Evolutionary conservation across 768 basidiomycete genomes (phyloP), one percentile per base, ranked within the genome.

Genomic region (Xanthoconium stramineum): DNA sequence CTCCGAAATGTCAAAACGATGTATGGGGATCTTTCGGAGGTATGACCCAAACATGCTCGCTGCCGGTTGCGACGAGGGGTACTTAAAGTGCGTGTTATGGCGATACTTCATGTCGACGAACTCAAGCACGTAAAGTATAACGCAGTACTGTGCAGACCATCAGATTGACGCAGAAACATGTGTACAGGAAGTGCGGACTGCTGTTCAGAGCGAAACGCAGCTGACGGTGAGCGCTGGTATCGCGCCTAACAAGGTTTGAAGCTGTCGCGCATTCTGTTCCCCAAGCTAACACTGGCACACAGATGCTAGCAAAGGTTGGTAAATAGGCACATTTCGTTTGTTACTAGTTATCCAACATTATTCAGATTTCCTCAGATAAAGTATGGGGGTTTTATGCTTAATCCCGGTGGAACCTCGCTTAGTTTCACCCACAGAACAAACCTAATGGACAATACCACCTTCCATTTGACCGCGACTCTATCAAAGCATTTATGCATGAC

Each of bases 261-360:
- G 50, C 14, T 62, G 37, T 61, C 60, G 50, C 58, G 39, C 29
- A 47, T 53, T 58, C 15, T 60, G 57, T 55, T 60, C 47, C 38
- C 37, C 30, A 44, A 58, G 37, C 57, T 62, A 50, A 71, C 55
- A 24, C 6, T 11, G 40, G 13, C 47, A 37, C 42, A 3, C 56
- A 91, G 85, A 94, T 94, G 88, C 78, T 98, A 17, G 93, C 94
- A 39, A 98, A 98, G 80, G 90, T 91, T 52, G 78, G 89, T 89
- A 54, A 63, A 76, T 59, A 32, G 46, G 8, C 28, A 30, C 11
- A 17, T 40, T 47, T 30, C 6, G 14, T 40, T 37, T 10, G n/a
- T 63, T n/a, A 38, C 48, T 55, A 36, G 52, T 52, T 30, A 43
- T 44, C 24, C 38, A 43, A 53, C 32, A 33, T 45, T 33, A 30